These are phyloP conservation scores for Corchorus capsularis DNA, from an alignment of 345 rosid genomes.

Conservation along the genomic window DNA sequence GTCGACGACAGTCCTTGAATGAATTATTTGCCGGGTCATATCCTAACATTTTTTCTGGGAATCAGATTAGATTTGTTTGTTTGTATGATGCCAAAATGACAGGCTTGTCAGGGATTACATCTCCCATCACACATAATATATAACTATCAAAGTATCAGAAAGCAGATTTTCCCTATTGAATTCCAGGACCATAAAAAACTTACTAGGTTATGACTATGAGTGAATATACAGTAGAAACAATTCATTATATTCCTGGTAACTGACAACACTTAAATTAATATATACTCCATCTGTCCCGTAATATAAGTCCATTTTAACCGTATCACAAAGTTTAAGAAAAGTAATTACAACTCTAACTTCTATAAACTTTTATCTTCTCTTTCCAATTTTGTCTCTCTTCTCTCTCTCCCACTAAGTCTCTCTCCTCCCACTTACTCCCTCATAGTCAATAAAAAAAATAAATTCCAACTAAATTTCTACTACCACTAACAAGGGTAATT, in stretches of 20 bases:
- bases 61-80: slow-evolving; percentile 16
- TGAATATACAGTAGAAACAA: no score
- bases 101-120: slow-evolving; percentile 20
- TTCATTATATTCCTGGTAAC: background rate
- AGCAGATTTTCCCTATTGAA: slow-evolving; percentile 8
- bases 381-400: no score
- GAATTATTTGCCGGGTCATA: slow-evolving; percentile 19
- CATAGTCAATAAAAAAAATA: no score
- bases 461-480: no score
- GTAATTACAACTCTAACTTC: no score
- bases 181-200: background rate
- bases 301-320: no score
- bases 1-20: background rate
- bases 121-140: background rate
- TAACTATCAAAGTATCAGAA: slow-evolving; percentile 10
- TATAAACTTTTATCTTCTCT: no score
- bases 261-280: background rate
- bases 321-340: no score
- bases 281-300: no score
- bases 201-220: background rate
- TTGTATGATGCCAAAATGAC: slow-evolving; percentile 20
- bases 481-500: no score
- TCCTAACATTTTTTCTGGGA: slow-evolving; percentile 20
- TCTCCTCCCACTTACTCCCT: no score
- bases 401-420: no score